These are phyloP conservation scores for Boletus tomentosulus DNA, from an alignment of 768 basidiomycete genomes.

Conservation along the genomic window DNA sequence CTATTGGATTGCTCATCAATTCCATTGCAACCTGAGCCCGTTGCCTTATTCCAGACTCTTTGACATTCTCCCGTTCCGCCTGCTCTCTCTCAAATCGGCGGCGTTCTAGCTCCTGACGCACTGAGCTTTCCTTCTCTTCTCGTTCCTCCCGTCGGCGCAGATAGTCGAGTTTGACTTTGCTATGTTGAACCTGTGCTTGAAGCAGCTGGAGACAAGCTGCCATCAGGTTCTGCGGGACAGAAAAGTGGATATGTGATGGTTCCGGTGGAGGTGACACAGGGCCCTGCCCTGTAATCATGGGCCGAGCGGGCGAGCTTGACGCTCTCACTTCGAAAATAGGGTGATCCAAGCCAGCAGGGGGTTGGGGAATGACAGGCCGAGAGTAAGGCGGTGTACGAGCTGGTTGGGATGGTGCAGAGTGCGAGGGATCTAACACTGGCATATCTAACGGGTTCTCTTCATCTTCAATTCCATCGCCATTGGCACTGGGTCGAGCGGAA, in stretches of 20 bases:
- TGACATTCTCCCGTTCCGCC: slow-evolving; percentile 51
- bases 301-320: slow-evolving; percentile 16
- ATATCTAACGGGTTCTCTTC: slow-evolving; percentile 48
- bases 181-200: slow-evolving; percentile 64
- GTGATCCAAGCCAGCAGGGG: slow-evolving; percentile 14
- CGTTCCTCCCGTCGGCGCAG: slow-evolving; percentile 63
- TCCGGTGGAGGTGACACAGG: slow-evolving; percentile 29
- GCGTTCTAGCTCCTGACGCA: slow-evolving; percentile 51
- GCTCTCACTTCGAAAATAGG: slow-evolving; percentile 16
- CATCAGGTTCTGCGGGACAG: slow-evolving; percentile 55
- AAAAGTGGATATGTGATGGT: slow-evolving; percentile 43
- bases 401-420: slow-evolving; percentile 29
- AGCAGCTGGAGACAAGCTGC: slow-evolving; percentile 55
- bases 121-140: slow-evolving; percentile 54
- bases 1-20: slow-evolving; percentile 52
- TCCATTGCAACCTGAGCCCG: slow-evolving; percentile 67
- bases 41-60: slow-evolving; percentile 52
- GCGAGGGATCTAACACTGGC: slow-evolving; percentile 20
- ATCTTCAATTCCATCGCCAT: slow-evolving; percentile 47
- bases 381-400: slow-evolving; percentile 21
- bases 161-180: slow-evolving; percentile 67
- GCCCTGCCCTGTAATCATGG: slow-evolving; percentile 5
- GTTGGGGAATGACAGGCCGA: slow-evolving; percentile 12
- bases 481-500: slow-evolving; percentile 35
- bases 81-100: slow-evolving; percentile 53